Conservation (phyloP, 805 yeast species). For the Candida alai region DNA sequence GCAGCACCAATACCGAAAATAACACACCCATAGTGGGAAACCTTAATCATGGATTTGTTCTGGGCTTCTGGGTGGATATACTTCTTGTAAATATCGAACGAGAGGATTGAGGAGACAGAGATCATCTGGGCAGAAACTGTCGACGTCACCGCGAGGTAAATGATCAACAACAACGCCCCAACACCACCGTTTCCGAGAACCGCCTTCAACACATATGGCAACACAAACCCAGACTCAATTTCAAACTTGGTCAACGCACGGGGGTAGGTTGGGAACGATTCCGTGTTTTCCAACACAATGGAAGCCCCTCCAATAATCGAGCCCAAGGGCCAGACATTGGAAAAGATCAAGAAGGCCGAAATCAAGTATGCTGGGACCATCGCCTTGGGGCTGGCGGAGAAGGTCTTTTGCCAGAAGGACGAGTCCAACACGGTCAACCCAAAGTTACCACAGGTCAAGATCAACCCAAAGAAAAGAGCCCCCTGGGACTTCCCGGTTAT, state of each 20-base stretch:
- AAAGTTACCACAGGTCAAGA: constrained; percentile 32
- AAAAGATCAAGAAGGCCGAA: constrained; percentile 29
- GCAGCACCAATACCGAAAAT: constrained; percentile 33
- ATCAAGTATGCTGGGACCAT: constrained; percentile 35
- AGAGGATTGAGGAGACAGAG: constrained; percentile 37
- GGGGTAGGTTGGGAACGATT: constrained; percentile 31
- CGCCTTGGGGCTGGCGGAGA: constrained; percentile 31
- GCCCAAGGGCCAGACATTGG: constrained; percentile 36
- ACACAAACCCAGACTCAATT: constrained; percentile 26
- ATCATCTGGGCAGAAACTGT: constrained; percentile 39
- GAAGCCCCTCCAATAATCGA: constrained; percentile 31
- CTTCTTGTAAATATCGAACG: constrained; percentile 45
- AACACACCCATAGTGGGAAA: constrained; percentile 42
- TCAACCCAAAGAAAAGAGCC: constrained; percentile 31
- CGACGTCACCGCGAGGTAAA: constrained; percentile 40
- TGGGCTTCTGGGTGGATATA: constrained; percentile 41
- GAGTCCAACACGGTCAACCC: constrained; percentile 37
- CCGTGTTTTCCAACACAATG: constrained; percentile 22
- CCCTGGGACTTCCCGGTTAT: constrained; percentile 36
- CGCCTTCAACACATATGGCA: constrained; percentile 29
- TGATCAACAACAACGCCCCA: constrained; percentile 28
- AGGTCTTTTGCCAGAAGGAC: constrained; percentile 39
- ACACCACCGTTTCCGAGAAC: constrained; percentile 28
- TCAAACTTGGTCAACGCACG: constrained; percentile 24
- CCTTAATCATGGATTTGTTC: constrained; percentile 37